Evolutionary conservation across 1,139 yeast genomes (phyloP).

Genomic region (Nadsonia commutata): DNA sequence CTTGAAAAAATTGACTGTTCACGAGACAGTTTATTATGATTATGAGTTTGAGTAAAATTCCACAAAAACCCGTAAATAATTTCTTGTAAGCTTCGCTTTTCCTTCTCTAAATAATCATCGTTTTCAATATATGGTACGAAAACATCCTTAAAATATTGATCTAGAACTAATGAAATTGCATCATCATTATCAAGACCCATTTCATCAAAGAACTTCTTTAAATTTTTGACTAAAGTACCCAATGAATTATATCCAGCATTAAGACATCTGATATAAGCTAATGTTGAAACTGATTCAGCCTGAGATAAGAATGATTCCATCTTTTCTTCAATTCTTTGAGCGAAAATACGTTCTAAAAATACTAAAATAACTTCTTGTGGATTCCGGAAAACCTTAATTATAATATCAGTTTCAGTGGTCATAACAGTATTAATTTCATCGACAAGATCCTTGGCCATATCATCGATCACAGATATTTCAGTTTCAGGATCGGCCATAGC

Average conservation of each 20-base stretch:
- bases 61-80: constrained; percentile 30
- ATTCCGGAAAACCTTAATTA: constrained; percentile 56
- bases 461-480: constrained; percentile 27
- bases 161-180: constrained; percentile 43
- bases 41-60: constrained; percentile 15
- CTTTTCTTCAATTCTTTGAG: constrained; percentile 55
- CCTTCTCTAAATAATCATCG: constrained; percentile 55
- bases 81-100: constrained; percentile 55
- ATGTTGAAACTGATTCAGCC: constrained; percentile 47
- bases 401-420: constrained; percentile 58
- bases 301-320: constrained; percentile 47
- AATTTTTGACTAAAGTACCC: constrained; percentile 48
- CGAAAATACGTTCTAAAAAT: constrained; percentile 64
- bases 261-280: constrained; percentile 68
- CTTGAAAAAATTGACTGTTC: constrained; percentile 18
- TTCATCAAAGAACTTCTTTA: constrained; percentile 40
- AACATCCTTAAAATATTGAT: constrained; percentile 56
- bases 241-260: constrained; percentile 50
- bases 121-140: constrained; percentile 61
- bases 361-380: constrained; percentile 53
- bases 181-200: constrained; percentile 28
- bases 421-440: constrained; percentile 34
- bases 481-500: constrained; percentile 33
- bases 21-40: constrained; percentile 10
- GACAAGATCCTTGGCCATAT: constrained; percentile 26